Percentiles rank a stretch among this genome's conserved stretches.
phyloP scores from a whole-genome alignment of 495 filamentous ascomycete genomes.

The Aspergillus mulundensis region DNA sequence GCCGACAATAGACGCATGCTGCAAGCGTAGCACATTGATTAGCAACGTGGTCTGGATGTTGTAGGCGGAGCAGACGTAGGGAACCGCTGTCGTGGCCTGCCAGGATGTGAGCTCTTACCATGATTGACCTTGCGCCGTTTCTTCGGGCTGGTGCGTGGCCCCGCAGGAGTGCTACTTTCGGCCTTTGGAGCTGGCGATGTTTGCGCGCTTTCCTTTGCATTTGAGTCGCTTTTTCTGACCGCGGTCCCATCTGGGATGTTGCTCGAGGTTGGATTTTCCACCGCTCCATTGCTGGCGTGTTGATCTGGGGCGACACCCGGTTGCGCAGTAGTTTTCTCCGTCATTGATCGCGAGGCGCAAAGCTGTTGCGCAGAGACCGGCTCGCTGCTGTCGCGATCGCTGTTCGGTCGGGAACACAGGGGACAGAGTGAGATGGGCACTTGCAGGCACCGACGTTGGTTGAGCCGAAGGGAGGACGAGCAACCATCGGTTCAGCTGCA shows the following conservation, averaged over 20 bases:
- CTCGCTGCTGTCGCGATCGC: slow-evolving; percentile 18
- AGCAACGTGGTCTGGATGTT: slow-evolving; percentile 26
- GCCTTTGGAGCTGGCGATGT: slow-evolving; percentile 33
- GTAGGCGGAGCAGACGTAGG: slow-evolving; percentile 21
- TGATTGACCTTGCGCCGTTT: slow-evolving; percentile 99
- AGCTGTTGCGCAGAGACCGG: slow-evolving; percentile 28
- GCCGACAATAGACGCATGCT: slow-evolving; percentile 99
- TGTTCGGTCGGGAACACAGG: slow-evolving; percentile 13
- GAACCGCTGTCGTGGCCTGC: slow-evolving; percentile 28
- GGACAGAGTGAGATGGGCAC: slow-evolving; percentile 7
- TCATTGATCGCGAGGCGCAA: slow-evolving; percentile 35
- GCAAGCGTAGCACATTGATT: slow-evolving; percentile 30
- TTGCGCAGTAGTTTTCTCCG: slow-evolving; percentile 32
- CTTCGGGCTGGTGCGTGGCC: slow-evolving; percentile 63
- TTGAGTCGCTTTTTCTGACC: slow-evolving; percentile 23
- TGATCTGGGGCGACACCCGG: slow-evolving; percentile 26
- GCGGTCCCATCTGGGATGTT: slow-evolving; percentile 14
- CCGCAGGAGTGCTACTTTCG: slow-evolving; percentile 31
- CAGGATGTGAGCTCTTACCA: slow-evolving; percentile 59
- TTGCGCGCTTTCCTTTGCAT: slow-evolving; percentile 30
- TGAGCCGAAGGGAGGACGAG: slow-evolving; percentile 1
- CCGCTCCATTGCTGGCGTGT: slow-evolving; percentile 19
- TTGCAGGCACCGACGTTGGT: slow-evolving; percentile 28
- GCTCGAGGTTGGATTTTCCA: slow-evolving; percentile 12
- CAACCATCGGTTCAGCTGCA: slow-evolving; percentile 1